Evolutionary conservation across 805 yeast genomes (phyloP).

Genomic region (Scheffersomyces lignosus): DNA sequence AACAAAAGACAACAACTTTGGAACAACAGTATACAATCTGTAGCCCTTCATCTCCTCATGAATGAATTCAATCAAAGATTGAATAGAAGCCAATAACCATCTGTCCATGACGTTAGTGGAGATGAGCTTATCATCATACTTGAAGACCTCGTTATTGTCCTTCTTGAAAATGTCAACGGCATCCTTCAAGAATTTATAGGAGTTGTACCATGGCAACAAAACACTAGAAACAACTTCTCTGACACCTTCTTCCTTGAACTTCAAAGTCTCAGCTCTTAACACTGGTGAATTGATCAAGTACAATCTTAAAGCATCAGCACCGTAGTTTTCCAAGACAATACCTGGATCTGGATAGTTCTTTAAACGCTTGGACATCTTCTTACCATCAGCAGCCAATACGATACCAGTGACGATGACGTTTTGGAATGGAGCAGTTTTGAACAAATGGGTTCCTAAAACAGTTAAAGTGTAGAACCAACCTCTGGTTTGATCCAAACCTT

Average conservation of each 20-base stretch:
- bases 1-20: slow-evolving; percentile 81
- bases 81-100: slow-evolving; percentile 97
- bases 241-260: slow-evolving; percentile 98
- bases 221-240: slow-evolving; percentile 96
- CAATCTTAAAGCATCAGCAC: slow-evolving; percentile 97
- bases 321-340: slow-evolving; percentile 77
- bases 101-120: slow-evolving; percentile 94
- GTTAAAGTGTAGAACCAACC: slow-evolving; percentile 99
- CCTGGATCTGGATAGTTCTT: slow-evolving; percentile 97
- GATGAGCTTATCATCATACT: slow-evolving; percentile 60
- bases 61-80: slow-evolving; percentile 81
- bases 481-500: slow-evolving; percentile 99
- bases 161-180: slow-evolving; percentile 85
- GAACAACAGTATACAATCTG: slow-evolving; percentile 94
- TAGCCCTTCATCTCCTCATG: slow-evolving; percentile 89
- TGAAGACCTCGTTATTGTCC: slow-evolving; percentile 66
- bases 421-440: slow-evolving; percentile 88
- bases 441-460: slow-evolving; percentile 92
- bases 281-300: slow-evolving; percentile 98
- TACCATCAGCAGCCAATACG: slow-evolving; percentile 96
- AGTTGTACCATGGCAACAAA: slow-evolving; percentile 97
- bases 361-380: slow-evolving; percentile 97
- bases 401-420: slow-evolving; percentile 96
- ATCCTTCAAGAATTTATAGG: slow-evolving; percentile 94
- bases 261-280: slow-evolving; percentile 91